Evolutionary conservation across 2,329 filamentous ascomycete species (phyloP).

Genomic region (Hymenoscyphus fraxineus): DNA sequence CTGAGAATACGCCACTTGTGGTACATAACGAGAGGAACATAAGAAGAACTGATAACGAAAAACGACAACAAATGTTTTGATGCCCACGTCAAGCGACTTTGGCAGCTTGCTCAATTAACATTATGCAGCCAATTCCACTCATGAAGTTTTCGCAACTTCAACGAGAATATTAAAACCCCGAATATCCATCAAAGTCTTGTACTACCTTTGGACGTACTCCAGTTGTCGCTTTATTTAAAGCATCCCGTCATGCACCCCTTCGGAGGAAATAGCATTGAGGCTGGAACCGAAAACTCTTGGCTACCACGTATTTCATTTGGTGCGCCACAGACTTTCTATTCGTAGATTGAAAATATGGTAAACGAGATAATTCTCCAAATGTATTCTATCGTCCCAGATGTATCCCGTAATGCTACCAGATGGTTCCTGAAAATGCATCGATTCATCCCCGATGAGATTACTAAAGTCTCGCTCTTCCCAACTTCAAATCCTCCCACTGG

Average conservation of each 20-base stretch:
- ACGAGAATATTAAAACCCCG: neutral
- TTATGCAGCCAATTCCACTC: neutral
- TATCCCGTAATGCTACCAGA: neutral
- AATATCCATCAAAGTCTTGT: neutral
- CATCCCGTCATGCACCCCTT: neutral
- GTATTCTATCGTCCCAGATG: neutral
- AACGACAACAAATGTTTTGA: too few species aligned
- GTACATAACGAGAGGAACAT: neutral
- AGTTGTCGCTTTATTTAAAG: neutral
- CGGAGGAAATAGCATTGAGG: neutral
- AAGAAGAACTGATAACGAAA: neutral
- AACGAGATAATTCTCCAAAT: neutral
- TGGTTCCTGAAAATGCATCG: neutral
- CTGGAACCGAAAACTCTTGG: neutral
- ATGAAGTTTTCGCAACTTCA: neutral
- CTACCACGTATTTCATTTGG: neutral
- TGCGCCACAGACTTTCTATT: neutral
- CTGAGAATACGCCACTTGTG: neutral
- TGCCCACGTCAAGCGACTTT: neutral
- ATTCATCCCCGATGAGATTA: neutral
- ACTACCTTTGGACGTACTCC: neutral
- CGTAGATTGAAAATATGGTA: neutral
- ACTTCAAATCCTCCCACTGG: conserved; percentile 54
- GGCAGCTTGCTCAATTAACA: neutral
- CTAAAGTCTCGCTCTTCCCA: conserved; percentile 41